These are phyloP conservation scores for Gnomoniopsis sp. DNA, from an alignment of 2,329 filamentous ascomycete genomes.

Conservation along the genomic window DNA sequence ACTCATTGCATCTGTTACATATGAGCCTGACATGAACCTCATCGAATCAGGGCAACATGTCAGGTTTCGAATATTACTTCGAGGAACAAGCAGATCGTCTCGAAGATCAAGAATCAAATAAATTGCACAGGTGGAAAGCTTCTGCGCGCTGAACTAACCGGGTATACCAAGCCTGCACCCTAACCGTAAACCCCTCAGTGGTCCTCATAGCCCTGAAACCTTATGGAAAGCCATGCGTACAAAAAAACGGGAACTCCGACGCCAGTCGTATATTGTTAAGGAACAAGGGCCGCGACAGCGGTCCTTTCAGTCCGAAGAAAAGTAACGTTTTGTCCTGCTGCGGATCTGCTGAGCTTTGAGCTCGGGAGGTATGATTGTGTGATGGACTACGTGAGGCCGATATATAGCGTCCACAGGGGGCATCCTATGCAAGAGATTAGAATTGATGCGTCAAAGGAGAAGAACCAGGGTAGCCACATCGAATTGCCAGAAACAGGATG, in stretches of 20 bases:
- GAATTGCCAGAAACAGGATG: no score
- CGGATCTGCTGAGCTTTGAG: constrained; percentile 65
- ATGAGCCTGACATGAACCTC: not conserved
- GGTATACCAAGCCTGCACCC: not conserved
- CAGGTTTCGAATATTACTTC: not conserved
- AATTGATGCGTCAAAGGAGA: no score
- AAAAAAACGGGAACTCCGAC: not conserved
- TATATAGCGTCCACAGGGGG: constrained; percentile 88
- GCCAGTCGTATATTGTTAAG: no score
- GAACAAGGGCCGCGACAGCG: no score
- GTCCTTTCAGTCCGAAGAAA: constrained; percentile 58
- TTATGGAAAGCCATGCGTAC: not conserved
- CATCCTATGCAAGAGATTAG: constrained; percentile 53
- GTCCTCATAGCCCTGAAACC: no score
- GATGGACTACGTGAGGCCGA: constrained; percentile 88
- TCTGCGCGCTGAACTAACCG: not conserved
- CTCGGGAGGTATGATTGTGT: constrained; percentile 69
- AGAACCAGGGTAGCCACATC: no score
- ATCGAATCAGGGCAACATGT: not conserved
- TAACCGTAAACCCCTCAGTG: no score
- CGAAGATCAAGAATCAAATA: no score
- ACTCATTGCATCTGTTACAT: no score
- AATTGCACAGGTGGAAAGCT: no score
- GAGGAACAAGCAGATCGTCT: not conserved
- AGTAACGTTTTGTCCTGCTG: constrained; percentile 69